Evolutionary conservation across 2,329 filamentous ascomycete species (phyloP), one percentile per base, ranked within the genome.

Genomic region (Alternaria burnsii): DNA sequence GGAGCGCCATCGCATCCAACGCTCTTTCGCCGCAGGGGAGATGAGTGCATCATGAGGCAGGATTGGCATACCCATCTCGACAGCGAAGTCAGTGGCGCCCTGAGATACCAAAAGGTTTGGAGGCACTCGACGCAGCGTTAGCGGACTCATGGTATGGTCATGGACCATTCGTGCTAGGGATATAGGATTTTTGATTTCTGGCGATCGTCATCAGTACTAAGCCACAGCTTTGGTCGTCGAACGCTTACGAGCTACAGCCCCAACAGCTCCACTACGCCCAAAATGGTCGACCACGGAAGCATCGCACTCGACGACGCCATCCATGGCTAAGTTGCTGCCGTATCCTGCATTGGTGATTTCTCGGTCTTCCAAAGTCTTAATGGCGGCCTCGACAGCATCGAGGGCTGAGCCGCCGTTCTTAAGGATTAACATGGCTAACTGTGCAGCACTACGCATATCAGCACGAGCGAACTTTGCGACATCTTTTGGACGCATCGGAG

Each of bases 281-380:
- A 90, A 83, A 76, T 98, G 91, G 73, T 99, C 94, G 41, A 99
- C 91, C 55, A 99, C 87, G 0, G 93, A 94, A 56, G 95, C 95
- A 82, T 99, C 95, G 70, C 94, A 96, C 78, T 99, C 95, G 12
- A 98, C 95, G 1, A 89, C 87, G 1, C 95, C 95, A 69, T 97
- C 91, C 64, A 97, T 91, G 44, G 92, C 90, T 24, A 99, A 83
- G 72, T 99, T 99, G 80, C 95, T 99, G 47, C 96, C 95, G 76
- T 91, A 98, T 0, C 95, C 95, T 38, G 94, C 92, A 77, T 99
- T 99, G 36, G 96, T 99, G 67, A 99, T 96, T 72, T 97, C 93
- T 58, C 91, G 89, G 76, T 99, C 92, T 80, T 99, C 95, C 18
- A 99, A 87, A 20, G 92, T 84, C 68, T 90, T 92, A 71, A 99